Evolutionary conservation across 306 rosid genomes (phyloP).

Genomic region (Cicer yamashitae): DNA sequence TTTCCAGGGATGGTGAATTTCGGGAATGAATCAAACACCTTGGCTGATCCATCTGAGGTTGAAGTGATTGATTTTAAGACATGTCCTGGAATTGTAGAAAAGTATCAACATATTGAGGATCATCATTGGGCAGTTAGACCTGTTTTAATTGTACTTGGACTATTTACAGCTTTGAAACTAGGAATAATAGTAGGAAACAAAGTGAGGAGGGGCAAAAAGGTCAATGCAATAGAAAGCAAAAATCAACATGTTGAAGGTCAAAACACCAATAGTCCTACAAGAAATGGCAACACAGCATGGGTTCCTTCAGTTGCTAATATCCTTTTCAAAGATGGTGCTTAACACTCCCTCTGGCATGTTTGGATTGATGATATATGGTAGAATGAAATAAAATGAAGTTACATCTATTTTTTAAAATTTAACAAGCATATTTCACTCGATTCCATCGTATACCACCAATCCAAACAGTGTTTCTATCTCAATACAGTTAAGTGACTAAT

Average conservation of each 20-base stretch:
- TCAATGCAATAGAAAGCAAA: conserved; percentile 51
- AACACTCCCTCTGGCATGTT: conserved; percentile 34
- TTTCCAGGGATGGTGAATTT: conserved; percentile 77
- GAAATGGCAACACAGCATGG: conserved; percentile 58
- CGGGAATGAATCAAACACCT: conserved; percentile 58
- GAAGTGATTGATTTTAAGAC: conserved; percentile 68
- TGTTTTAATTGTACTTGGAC: conserved; percentile 67
- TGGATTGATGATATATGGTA: too few species aligned
- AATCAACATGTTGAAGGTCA: conserved; percentile 58
- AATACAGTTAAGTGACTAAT: conserved; percentile 26
- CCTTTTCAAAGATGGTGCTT: conserved; percentile 65
- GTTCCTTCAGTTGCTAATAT: conserved; percentile 74
- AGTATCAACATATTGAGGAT: conserved; percentile 91
- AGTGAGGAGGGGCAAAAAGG: conserved; percentile 57
- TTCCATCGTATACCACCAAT: too few species aligned
- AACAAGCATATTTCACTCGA: too few species aligned
- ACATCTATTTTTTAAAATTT: too few species aligned
- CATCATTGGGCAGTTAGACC: conserved; percentile 93
- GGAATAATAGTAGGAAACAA: conserved; percentile 68
- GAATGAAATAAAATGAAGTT: too few species aligned
- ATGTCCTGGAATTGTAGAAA: conserved; percentile 72
- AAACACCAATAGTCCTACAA: conserved; percentile 48
- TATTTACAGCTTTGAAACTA: conserved; percentile 74
- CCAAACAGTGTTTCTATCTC: conserved; percentile 7
- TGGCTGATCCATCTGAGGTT: conserved; percentile 92